Conservation (phyloP, 371 early-diverging fungal genomes). For the Syncephalastrum sp. region DNA sequence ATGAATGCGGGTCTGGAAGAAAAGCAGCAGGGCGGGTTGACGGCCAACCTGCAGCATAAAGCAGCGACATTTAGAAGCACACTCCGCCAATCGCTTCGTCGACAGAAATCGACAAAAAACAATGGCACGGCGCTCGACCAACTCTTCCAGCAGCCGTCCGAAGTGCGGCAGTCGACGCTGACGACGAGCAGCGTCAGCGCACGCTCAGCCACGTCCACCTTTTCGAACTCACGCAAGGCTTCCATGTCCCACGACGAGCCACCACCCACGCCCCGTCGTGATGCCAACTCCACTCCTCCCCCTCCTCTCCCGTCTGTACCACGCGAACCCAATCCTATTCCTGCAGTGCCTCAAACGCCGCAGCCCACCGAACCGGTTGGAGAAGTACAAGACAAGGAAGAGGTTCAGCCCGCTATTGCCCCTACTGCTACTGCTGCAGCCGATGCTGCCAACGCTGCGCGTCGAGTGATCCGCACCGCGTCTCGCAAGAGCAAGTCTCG, state of each 20-base stretch:
- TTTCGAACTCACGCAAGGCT: background rate
- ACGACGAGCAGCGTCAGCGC: background rate
- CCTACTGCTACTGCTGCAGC: background rate
- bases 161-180: background rate
- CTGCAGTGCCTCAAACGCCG: background rate
- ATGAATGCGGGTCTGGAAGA: constrained; percentile 12
- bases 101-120: constrained; percentile 26
- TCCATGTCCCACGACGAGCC: constrained; percentile 2
- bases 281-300: background rate
- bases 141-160: constrained; percentile 6
- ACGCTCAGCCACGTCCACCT: constrained; percentile 1
- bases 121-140: constrained; percentile 15
- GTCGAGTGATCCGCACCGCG: constrained; percentile 25
- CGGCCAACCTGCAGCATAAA: constrained; percentile 14
- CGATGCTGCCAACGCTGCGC: constrained; percentile 19
- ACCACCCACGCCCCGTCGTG: background rate
- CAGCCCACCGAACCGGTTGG: background rate
- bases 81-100: constrained; percentile 19
- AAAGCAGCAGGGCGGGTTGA: constrained; percentile 4
- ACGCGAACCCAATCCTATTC: background rate
- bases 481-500: constrained; percentile 29
- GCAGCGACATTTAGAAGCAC: constrained; percentile 23
- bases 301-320: background rate
- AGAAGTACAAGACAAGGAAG: background rate
- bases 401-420: background rate